phyloP scores from a whole-genome alignment of 768 basidiomycete species.

The Tricholoma sp. region DNA sequence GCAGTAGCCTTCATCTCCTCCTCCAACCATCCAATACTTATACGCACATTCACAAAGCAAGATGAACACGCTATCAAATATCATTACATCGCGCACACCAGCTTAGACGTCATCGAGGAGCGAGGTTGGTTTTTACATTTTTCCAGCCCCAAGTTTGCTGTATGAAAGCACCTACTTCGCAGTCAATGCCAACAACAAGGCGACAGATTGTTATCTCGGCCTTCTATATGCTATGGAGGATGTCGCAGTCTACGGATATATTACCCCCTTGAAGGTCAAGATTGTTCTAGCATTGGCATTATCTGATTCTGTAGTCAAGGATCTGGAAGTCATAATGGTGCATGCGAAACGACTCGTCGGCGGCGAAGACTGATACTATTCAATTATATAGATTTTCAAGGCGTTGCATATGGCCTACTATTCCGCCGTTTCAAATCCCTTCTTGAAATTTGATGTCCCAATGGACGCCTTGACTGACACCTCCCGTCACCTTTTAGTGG shows the following conservation, averaged over 20 bases:
- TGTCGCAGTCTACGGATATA: constrained; percentile 88
- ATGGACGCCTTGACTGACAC: constrained; percentile 47
- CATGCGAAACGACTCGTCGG: constrained; percentile 17
- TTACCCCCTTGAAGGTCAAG: constrained; percentile 84
- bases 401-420: constrained; percentile 89
- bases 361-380: neutral
- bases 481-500: constrained; percentile 51
- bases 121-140: constrained; percentile 52
- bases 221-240: constrained; percentile 90
- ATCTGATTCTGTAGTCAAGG: constrained; percentile 76
- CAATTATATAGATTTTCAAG: constrained; percentile 64
- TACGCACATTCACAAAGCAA: constrained; percentile 63
- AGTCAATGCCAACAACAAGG: constrained; percentile 52
- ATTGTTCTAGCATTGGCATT: constrained; percentile 78
- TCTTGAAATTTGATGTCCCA: constrained; percentile 60
- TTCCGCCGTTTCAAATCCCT: constrained; percentile 79
- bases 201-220: constrained; percentile 77
- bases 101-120: constrained; percentile 88
- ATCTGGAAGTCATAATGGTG: constrained; percentile 74
- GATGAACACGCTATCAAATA: constrained; percentile 65
- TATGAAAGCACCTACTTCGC: constrained; percentile 1
- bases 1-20: constrained; percentile 85
- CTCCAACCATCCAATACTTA: constrained; percentile 76
- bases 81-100: constrained; percentile 88
- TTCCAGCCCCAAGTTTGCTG: neutral